Evolutionary conservation across 2,329 filamentous ascomycete species (phyloP), one percentile per base, ranked within the genome.

Genomic region (Colletotrichum incanum): DNA sequence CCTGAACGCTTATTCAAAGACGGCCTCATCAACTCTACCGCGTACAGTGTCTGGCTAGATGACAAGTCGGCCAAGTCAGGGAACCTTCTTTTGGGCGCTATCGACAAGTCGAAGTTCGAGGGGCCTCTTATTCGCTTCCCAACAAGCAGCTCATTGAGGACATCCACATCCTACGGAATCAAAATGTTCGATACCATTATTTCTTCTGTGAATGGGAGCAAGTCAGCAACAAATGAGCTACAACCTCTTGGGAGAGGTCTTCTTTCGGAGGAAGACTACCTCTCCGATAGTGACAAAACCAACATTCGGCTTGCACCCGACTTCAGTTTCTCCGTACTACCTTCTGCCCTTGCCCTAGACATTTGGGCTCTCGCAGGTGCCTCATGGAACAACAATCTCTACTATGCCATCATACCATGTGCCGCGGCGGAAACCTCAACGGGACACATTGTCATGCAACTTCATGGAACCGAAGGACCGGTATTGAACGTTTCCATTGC

Each of bases 11-110:
- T 96, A 78, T 85, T 89, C 28, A 79, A 87, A 28, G 87, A 93
- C 76, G 89, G 88, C 58, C 78, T 88, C 65, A 93, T 94, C 78
- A 85, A 86, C 65, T 86, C 86, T 43, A 88, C 89, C 75, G 90
- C 91, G 4, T 94, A 93, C 82, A 93, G 91, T 73, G 81, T 95
- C 26, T 94, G 92, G 84, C 84, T 90, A 58, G 84, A 71, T 1
- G 59, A 61, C 31, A 37, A 54, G n/a, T 49, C 56, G 1, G 50
- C n/a, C 14, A 39, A 50, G 47, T 58, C 66, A 2, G 73, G 73
- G 6, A 56, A 41, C 34, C 47, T 74, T 2, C 64, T 74, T 3
- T 43, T 74, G 20, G 73, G 73, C 45, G 73, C 73, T 1, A 41
- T 74, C 37, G 73, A 74, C 60, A 62, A 31, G 31, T 71, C 66